A percentile compares a stretch with the other conserved stretches of the same genome.
phyloP scores from a whole-genome alignment of 2,329 filamentous ascomycete species.

The Tolypocladium endophyticum region DNA sequence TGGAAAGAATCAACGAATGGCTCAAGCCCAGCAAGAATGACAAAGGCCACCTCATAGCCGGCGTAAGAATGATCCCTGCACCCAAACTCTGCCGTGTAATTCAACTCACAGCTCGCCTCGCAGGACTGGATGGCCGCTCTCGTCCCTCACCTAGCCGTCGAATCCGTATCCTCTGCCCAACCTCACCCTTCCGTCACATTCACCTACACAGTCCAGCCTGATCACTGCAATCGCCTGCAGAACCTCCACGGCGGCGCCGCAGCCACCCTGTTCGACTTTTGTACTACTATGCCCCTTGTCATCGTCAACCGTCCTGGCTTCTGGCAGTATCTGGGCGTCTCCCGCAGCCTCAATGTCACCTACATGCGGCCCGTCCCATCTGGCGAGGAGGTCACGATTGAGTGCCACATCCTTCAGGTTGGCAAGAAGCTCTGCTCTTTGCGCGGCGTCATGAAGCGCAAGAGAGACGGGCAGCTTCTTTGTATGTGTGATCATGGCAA shows the following conservation, averaged over 20 bases:
- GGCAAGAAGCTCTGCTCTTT: constrained; percentile 45
- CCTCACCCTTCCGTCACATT: constrained; percentile 32
- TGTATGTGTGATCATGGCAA: constrained; percentile 56
- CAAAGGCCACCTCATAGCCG: constrained; percentile 16
- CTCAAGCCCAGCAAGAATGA: constrained; percentile 16
- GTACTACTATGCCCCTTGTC: constrained; percentile 48
- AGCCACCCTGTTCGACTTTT: constrained; percentile 57
- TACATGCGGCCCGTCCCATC: constrained; percentile 52
- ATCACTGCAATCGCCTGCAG: constrained; percentile 41
- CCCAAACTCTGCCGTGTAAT: not conserved
- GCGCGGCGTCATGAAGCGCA: constrained; percentile 42
- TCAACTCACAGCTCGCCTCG: not conserved
- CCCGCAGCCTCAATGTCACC: constrained; percentile 53
- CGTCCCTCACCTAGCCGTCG: constrained; percentile 28
- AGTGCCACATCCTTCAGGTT: constrained; percentile 46
- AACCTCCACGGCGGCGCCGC: constrained; percentile 55
- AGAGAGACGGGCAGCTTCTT: constrained; percentile 40
- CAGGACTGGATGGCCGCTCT: constrained; percentile 36
- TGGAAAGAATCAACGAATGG: constrained; percentile 21
- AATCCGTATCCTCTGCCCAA: constrained; percentile 20
- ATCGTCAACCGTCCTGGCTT: constrained; percentile 47
- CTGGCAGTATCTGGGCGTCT: constrained; percentile 54
- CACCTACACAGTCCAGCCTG: constrained; percentile 34
- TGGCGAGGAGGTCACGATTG: constrained; percentile 39
- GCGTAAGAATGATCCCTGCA: constrained; percentile 12